These are phyloP conservation scores for Elsinoe ampelina DNA, from an alignment of 2,329 filamentous ascomycete species.

Conservation along the genomic window DNA sequence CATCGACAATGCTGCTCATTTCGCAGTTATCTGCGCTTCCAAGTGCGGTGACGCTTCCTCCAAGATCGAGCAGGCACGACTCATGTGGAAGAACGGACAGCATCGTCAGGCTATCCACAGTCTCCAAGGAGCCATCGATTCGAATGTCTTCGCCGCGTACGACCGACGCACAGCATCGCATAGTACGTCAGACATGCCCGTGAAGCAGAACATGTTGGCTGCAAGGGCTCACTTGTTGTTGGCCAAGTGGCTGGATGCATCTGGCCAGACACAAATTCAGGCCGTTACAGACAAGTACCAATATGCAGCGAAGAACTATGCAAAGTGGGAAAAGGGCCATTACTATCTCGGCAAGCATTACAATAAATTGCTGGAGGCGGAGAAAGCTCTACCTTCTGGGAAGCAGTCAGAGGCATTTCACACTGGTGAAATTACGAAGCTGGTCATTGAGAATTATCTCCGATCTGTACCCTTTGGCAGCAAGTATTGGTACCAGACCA, in stretches of 20 bases:
- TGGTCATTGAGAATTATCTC: conserved; percentile 90
- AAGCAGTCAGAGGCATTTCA: conserved; percentile 54
- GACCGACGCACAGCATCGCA: conserved; percentile 27
- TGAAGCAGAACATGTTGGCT: conserved; percentile 52
- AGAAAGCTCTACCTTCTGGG: conserved; percentile 64
- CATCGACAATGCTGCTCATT: conserved; percentile 79
- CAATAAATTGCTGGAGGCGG: conserved; percentile 87
- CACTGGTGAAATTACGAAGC: conserved; percentile 72
- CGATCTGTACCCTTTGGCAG: conserved; percentile 79
- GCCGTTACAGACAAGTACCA: conserved; percentile 75
- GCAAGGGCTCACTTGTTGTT: conserved; percentile 76
- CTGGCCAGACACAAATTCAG: conserved; percentile 83
- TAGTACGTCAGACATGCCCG: conserved; percentile 27
- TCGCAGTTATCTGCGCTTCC: conserved; percentile 82
- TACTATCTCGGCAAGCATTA: conserved; percentile 97
- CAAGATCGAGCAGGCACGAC: conserved; percentile 85
- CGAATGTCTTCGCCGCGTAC: conserved; percentile 59
- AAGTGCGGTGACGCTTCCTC: conserved; percentile 76
- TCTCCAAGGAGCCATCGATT: conserved; percentile 74
- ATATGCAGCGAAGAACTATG: conserved; percentile 59
- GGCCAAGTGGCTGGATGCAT: conserved; percentile 91
- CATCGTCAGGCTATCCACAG: conserved; percentile 91
- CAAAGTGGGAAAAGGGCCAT: conserved; percentile 89
- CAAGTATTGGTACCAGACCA: conserved; percentile 91
- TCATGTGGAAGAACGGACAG: conserved; percentile 88